These are phyloP conservation scores for Calocybe cyanea DNA, from an alignment of 768 basidiomycete species.

Conservation along the genomic window DNA sequence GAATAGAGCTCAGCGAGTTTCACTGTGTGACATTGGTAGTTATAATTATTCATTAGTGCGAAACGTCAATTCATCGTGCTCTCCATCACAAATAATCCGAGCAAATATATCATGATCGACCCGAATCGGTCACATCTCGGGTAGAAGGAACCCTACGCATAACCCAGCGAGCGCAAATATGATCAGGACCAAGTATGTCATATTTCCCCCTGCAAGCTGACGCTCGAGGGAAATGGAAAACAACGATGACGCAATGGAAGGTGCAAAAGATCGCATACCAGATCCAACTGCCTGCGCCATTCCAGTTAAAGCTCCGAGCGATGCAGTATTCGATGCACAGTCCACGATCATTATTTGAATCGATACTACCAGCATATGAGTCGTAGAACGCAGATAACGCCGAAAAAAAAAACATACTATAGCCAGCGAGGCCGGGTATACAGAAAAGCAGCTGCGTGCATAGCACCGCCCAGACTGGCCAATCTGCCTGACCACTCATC, in stretches of 20 bases:
- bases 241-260: constrained; percentile 52
- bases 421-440: constrained; percentile 15
- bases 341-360: constrained; percentile 42
- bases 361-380: constrained; percentile 33
- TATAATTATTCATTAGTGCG: no score
- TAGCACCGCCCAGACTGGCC: constrained; percentile 25
- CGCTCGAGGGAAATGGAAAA: constrained; percentile 49
- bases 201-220: constrained; percentile 41
- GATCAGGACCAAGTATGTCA: constrained; percentile 36
- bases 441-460: constrained; percentile 28
- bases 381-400: no score
- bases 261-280: constrained; percentile 47
- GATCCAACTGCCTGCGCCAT: constrained; percentile 52
- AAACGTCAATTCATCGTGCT: no score
- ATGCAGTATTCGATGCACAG: constrained; percentile 33
- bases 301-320: constrained; percentile 53
- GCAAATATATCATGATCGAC: no score
- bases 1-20: no score
- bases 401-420: constrained; percentile 27
- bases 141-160: constrained; percentile 22
- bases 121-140: constrained; percentile 6
- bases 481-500: constrained; percentile 29
- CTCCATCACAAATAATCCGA: no score
- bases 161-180: constrained; percentile 24
- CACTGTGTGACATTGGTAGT: no score